Evolutionary conservation across 164 flowering plant genomes (phyloP), one percentile per base, ranked within the genome.

Genomic region (Vitis amurensis): DNA sequence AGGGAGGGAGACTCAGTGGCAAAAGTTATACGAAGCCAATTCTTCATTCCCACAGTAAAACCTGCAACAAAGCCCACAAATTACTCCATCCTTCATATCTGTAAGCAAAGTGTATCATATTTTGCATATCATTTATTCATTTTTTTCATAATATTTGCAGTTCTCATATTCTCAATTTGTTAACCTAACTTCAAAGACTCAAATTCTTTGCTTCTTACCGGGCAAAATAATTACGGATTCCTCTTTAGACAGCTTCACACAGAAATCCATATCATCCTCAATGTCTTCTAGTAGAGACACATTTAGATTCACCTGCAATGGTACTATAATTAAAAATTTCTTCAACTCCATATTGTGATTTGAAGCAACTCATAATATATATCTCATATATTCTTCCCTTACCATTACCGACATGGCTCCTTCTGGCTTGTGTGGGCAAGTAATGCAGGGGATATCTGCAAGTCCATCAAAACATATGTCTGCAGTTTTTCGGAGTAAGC

Each of bases 381-480:
- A 63, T 17, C 29, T 44, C 8, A 52, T 14, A 15, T 17, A 1
- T 15, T 66, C 66, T 37, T 44, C 23, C 51, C 83, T 78, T 68
- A 90, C 98, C 98, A 93, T 93, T 44, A 80, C 75, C 70, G 91
- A 88, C 96, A 92, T 90, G 9, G 98, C 87, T 67, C 91, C 98
- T 70, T 90, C 81, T 10, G 95, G 94, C 67, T 81, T 82, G 23
- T 74, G 63, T 9, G 88, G 86, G 66, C 88, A 89, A 56, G 68
- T 68, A 50, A 89, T 64, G 82, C 86, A 83, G 53, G 80, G 82
- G 44, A 87, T 83, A 61, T 89, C 87, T 65, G 78, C 79, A 19
- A 84, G 75, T 76, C 62, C 74, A 9, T 79, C 66, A 29, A 57
- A 84, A 59, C 92, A 87, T 14, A 86, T 63, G 11, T 86, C 85